Evolutionary conservation across 192 early-diverging fungal species (phyloP).

Genomic region (Entomortierella lignicola): DNA sequence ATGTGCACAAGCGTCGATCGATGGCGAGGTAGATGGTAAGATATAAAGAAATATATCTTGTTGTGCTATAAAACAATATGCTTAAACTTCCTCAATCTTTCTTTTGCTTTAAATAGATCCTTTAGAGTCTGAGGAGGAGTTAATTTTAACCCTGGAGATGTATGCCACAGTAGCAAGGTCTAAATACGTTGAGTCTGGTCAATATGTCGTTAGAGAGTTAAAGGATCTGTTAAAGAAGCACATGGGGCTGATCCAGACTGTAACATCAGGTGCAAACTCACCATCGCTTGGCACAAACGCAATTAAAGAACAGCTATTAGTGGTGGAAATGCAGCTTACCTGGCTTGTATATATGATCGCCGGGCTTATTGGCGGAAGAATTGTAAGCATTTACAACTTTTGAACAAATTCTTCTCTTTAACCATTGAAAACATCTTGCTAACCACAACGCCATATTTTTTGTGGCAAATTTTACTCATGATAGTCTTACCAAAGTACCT

Average conservation of each 20-base stretch:
- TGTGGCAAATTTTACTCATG: neutral
- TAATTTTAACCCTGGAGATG: constrained; percentile 76
- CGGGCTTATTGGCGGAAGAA: constrained; percentile 74
- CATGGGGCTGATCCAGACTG: constrained; percentile 30
- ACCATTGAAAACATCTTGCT: neutral
- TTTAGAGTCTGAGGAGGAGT: constrained; percentile 73
- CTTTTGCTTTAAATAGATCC: constrained; percentile 56
- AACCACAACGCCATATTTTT: neutral
- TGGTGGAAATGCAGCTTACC: constrained; percentile 75
- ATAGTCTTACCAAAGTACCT: constrained; percentile 76
- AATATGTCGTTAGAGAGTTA: constrained; percentile 29
- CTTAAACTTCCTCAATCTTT: too few species aligned
- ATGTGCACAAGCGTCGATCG: constrained; percentile 57
- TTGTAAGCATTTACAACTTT: constrained; percentile 49
- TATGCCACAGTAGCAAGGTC: constrained; percentile 75
- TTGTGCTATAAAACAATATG: too few species aligned
- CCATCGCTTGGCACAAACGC: constrained; percentile 37
- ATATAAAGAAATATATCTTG: constrained; percentile 2
- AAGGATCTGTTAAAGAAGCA: constrained; percentile 40
- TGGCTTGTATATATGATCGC: constrained; percentile 86
- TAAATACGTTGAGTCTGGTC: constrained; percentile 71
- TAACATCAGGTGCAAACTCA: constrained; percentile 15
- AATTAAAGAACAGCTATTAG: constrained; percentile 57
- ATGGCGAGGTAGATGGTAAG: constrained; percentile 68
- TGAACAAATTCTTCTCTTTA: neutral